A percentile compares a stretch with the other conserved stretches of the same genome.
These are phyloP conservation scores for Mucor lusitanicus DNA, from an alignment of 371 early-diverging fungal genomes.

Conservation along the genomic window DNA sequence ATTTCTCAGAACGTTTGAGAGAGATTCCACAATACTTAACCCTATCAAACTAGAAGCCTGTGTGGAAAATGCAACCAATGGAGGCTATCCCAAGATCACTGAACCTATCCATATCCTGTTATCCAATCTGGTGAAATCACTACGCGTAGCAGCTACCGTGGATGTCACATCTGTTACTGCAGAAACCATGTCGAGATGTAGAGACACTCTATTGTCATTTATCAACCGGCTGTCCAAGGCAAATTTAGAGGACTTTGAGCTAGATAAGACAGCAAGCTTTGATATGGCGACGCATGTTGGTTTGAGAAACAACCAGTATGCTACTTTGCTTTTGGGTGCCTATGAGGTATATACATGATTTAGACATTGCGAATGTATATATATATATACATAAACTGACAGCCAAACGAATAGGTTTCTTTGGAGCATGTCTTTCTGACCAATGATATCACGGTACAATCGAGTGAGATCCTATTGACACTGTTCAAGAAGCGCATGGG, in stretches of 20 bases:
- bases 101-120: constrained; percentile 49
- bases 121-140: constrained; percentile 29
- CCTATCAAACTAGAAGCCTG: constrained; percentile 52
- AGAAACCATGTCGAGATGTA: constrained; percentile 7
- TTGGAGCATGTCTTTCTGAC: constrained; percentile 44
- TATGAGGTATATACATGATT: constrained; percentile 45
- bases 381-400: not conserved
- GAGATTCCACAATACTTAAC: constrained; percentile 24
- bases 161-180: constrained; percentile 10
- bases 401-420: constrained; percentile 23
- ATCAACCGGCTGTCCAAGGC: constrained; percentile 31
- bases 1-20: constrained; percentile 40
- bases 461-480: constrained; percentile 30
- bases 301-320: constrained; percentile 49
- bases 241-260: constrained; percentile 57
- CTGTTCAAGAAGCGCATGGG: constrained; percentile 42
- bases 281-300: constrained; percentile 55
- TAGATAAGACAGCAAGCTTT: constrained; percentile 58
- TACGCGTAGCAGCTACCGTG: constrained; percentile 3
- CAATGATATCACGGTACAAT: constrained; percentile 20
- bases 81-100: constrained; percentile 29
- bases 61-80: constrained; percentile 45
- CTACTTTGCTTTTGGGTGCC: constrained; percentile 45
- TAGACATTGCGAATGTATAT: not conserved
- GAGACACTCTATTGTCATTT: constrained; percentile 22